Evolutionary conservation across 73 alveolate species (phyloP), one percentile per base, ranked within the genome.

Genomic region (Paramecium tetraurelia): DNA sequence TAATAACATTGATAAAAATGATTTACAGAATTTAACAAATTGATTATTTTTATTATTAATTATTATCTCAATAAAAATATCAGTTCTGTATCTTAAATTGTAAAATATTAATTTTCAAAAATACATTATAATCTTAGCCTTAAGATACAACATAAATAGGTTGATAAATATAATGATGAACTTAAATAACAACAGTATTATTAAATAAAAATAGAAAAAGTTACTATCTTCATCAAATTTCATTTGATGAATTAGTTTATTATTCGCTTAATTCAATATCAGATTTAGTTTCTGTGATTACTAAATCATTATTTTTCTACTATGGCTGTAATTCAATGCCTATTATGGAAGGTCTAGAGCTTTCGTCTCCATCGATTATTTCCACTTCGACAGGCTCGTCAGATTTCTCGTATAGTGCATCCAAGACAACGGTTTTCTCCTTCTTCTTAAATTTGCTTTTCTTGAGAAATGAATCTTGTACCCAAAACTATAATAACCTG

Each of bases 401-500:
- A n/a, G 90, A 5, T 80, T 80, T 44, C 57, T 80, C 90, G 46
- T 80, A 80, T 22, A 80, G 22, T 8, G 90, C 90, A 44, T 80
- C 90, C 9, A 80, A 80, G 18, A 80, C 90, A 12, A 29, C 36
- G 0, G 48, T 27, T 80, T 80, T 80, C 27, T 80, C 90, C 57
- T 80, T 80, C 24, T 80, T 80, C 48, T 80, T 43, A 22, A 80
- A 80, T 80, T 80, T 80, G 29, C 72, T 80, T 35, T 80, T 80
- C 46, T 80, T 80, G 38, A 80, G 72, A 35, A 80, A 80, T n/a
- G 90, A 80, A 48, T 80, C 90, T 80, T 80, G 72, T 10, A 80
- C 57, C 90, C 90, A 80, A 35, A 80, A 80, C 84, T 63, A 63
- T 33, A 63, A 63, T 31, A 63, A 31, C 84, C 41, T 31, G 41